phyloP scores from a whole-genome alignment of 225 moss, liverwort and hornwort species.

The Ulota crispa region DNA sequence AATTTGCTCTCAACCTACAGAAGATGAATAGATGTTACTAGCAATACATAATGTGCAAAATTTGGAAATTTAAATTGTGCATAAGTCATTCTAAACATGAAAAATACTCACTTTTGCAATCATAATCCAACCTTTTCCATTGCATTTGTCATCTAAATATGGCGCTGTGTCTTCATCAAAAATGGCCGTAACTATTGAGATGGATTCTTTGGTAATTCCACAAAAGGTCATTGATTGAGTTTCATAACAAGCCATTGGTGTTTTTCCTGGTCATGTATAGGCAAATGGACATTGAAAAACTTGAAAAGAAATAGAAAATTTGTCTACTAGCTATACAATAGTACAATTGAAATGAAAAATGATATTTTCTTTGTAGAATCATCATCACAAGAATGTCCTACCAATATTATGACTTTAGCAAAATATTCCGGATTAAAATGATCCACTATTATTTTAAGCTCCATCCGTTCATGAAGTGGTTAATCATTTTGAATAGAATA shows the following conservation, averaged over 20 bases:
- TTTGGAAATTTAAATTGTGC: background rate
- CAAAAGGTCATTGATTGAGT: slow-evolving; percentile 6
- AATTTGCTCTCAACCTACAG: too few relatives aligned
- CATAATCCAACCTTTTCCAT: background rate
- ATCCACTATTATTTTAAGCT: too few relatives aligned
- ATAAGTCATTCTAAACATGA: background rate
- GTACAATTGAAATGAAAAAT: background rate
- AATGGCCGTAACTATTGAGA: background rate
- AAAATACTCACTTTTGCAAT: slow-evolving; percentile 9
- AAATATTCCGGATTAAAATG: too few relatives aligned
- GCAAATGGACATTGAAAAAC: background rate
- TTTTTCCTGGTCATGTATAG: background rate
- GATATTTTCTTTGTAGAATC: background rate
- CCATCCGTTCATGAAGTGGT: too few relatives aligned
- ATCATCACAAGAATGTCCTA: background rate
- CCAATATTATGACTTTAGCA: background rate
- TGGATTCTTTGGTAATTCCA: background rate
- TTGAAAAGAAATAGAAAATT: background rate
- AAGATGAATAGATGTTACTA: background rate
- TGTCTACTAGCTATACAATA: too few relatives aligned
- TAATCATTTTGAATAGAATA: too few relatives aligned
- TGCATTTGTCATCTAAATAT: background rate
- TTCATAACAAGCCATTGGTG: background rate
- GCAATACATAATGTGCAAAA: background rate
- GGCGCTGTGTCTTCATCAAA: background rate